Evolutionary conservation across 768 basidiomycete genomes (phyloP), one percentile per base, ranked within the genome.

Genomic region (Podaxis carcinomalis): DNA sequence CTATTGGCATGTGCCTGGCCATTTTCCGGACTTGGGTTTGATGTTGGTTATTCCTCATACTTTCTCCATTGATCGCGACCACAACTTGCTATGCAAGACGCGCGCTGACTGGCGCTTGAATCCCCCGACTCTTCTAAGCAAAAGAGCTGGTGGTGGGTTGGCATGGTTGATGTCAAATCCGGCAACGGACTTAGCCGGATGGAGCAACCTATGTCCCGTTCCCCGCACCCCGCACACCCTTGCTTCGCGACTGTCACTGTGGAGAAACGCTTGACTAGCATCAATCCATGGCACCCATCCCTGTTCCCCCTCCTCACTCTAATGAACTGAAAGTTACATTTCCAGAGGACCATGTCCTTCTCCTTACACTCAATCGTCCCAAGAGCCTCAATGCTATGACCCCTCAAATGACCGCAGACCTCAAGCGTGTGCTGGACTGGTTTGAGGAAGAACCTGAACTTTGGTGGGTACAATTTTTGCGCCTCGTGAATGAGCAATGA

Each of bases 351-450:
- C 78, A 78, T 69, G 72, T 79, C 9, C 64, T 79, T 25, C 70
- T 77, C 39, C 68, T 80, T 52, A 75, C 74, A 0, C 68, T 80
- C 61, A 93, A 93, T 73, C 80, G 91, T 5, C 90, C 91, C 0
- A 77, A 78, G 56, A 70, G 79, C 5, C 81, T 91, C 68, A 93
- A 95, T 67, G 90, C 93, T 1, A 82, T 94, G 78, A 84, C 84
- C 0, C 81, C 83, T 5, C 74, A 71, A 5, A 84, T 92, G 79
- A 67, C 74, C 14, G 64, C 69, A 1, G 87, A 87, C 69, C 68
- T 92, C 27, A 72, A 78, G 39, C 63, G 54, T 1, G 67, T 88
- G 4, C 70, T 92, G 32, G 77, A 83, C 62, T 92, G 90, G 89
- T 92, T 92, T 66, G 88, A 92, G 63, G 73, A 80, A 1, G 88